phyloP scores from a whole-genome alignment of 1,284 basidiomycete species.

The Rhodotorula sp. region DNA sequence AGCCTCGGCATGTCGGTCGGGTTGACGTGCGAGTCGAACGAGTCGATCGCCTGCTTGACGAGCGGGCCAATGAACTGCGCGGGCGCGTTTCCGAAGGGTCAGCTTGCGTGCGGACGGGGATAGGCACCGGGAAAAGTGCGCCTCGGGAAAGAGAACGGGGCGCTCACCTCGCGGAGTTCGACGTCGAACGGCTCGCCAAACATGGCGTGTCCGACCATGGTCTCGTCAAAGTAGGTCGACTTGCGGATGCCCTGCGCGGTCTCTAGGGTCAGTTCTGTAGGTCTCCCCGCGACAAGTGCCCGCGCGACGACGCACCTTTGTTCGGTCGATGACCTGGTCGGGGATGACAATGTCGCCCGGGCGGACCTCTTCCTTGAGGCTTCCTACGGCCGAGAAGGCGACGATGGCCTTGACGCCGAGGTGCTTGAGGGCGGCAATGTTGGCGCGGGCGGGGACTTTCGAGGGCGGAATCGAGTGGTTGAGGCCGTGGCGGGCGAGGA shows the following conservation, averaged over 20 bases:
- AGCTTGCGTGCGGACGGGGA: too few relatives aligned
- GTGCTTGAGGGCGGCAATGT: slow-evolving; percentile 91
- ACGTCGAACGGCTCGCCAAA: slow-evolving; percentile 70
- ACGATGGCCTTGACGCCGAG: slow-evolving; percentile 85
- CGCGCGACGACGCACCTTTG: slow-evolving; percentile 53
- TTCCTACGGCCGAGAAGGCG: slow-evolving; percentile 94
- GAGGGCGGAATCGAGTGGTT: slow-evolving; percentile 73
- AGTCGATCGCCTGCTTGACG: slow-evolving; percentile 64
- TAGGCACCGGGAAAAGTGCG: too few relatives aligned
- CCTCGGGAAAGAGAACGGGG: neutral
- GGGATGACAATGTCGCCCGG: slow-evolving; percentile 79
- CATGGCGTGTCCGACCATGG: slow-evolving; percentile 83
- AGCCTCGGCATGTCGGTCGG: slow-evolving; percentile 51
- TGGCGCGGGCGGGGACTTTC: slow-evolving; percentile 77
- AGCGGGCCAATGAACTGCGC: slow-evolving; percentile 64
- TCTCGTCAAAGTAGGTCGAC: slow-evolving; percentile 80
- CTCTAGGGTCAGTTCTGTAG: neutral
- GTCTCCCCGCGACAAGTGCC: too few relatives aligned
- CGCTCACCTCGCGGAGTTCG: slow-evolving; percentile 55
- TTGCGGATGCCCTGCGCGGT: slow-evolving; percentile 50
- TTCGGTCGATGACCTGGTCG: slow-evolving; percentile 91
- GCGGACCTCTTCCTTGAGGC: slow-evolving; percentile 85
- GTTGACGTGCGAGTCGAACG: slow-evolving; percentile 57
- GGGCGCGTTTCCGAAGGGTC: too few relatives aligned
- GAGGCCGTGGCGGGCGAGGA: slow-evolving; percentile 84